Evolutionary conservation across 257 asterid genomes (phyloP).

Genomic region (Paraleonurus japonicus): DNA sequence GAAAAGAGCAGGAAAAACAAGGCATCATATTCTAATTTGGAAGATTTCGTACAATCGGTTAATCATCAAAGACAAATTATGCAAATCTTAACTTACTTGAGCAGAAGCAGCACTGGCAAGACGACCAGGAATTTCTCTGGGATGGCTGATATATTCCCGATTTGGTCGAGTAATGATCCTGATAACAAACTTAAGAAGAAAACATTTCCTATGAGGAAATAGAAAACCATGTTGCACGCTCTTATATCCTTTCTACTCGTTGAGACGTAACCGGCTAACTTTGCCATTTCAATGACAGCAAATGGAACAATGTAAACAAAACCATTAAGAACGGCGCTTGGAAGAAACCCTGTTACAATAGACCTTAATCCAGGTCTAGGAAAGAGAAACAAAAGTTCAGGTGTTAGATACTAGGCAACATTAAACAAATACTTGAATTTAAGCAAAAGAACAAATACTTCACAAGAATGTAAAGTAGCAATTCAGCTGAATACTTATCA

Average conservation of each 20-base stretch:
- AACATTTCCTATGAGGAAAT: conserved; percentile 86
- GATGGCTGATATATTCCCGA: conserved; percentile 84
- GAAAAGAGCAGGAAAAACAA: conserved; percentile 12
- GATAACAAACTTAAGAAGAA: conserved; percentile 85
- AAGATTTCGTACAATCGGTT: conserved; percentile 9
- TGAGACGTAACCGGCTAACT: conserved; percentile 70
- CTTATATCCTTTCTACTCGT: conserved; percentile 79
- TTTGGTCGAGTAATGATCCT: conserved; percentile 88
- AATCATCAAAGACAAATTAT: conserved; percentile 3
- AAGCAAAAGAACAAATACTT: background rate
- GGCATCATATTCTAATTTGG: background rate
- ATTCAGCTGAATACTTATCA: background rate
- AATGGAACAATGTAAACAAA: conserved; percentile 73
- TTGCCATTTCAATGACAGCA: conserved; percentile 68
- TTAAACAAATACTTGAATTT: background rate
- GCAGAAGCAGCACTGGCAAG: conserved; percentile 91
- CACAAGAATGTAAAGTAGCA: background rate
- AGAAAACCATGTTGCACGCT: conserved; percentile 90
- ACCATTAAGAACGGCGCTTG: conserved; percentile 79
- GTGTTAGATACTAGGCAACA: conserved; percentile 1
- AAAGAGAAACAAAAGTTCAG: conserved; percentile 16
- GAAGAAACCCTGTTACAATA: conserved; percentile 84
- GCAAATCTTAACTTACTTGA: conserved; percentile 44
- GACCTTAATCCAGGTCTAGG: conserved; percentile 84
- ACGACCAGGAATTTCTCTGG: conserved; percentile 73